Evolutionary conservation across 768 basidiomycete genomes (phyloP).

Genomic region (Mycena polygramma): DNA sequence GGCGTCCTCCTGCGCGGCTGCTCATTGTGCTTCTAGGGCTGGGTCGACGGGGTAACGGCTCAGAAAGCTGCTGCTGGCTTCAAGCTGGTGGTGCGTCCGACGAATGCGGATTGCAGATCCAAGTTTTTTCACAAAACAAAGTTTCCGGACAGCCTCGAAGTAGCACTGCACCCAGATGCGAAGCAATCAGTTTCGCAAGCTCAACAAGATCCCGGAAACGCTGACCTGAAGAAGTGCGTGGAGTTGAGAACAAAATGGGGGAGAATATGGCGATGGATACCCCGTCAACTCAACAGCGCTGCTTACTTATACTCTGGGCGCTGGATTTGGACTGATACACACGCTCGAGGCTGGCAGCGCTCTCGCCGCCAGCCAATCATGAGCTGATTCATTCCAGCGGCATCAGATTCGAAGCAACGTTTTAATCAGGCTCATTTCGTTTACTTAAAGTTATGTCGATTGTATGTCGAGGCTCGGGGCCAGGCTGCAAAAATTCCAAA

Average conservation of each 20-base stretch:
- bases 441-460: no score
- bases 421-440: slow-evolving; percentile 7
- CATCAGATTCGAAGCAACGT: slow-evolving; percentile 11
- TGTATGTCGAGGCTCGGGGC: no score
- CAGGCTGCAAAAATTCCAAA: no score
- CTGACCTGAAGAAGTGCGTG: neutral
- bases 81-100: no score
- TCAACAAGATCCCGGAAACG: neutral
- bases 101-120: no score
- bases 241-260: neutral
- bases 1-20: slow-evolving; percentile 71
- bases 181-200: neutral
- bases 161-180: neutral
- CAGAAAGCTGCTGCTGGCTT: slow-evolving; percentile 3
- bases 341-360: slow-evolving; percentile 12
- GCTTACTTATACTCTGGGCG: slow-evolving; percentile 32
- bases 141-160: neutral
- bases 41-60: neutral
- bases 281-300: slow-evolving; percentile 8
- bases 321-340: slow-evolving; percentile 33
- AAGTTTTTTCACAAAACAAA: slow-evolving; percentile 1
- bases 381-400: neutral
- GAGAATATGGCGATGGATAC: slow-evolving; percentile 19
- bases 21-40: slow-evolving; percentile 58
- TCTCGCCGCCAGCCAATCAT: slow-evolving; percentile 25